phyloP scores from a whole-genome alignment of 495 filamentous ascomycete species.

The Pseudoneurospora amorphoporcata region DNA sequence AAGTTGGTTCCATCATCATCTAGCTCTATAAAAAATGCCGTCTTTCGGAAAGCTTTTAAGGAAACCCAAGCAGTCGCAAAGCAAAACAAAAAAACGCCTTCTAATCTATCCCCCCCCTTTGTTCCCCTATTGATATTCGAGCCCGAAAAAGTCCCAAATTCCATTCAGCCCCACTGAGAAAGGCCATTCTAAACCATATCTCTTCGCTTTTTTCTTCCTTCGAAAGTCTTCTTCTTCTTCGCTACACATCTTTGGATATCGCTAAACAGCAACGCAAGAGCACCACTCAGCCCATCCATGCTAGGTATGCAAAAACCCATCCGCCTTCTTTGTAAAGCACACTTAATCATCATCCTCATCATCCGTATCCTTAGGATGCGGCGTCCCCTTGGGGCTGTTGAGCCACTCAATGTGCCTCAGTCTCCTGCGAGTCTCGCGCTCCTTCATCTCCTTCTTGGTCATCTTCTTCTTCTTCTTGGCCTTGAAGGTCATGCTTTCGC shows the following conservation, averaged over 20 bases:
- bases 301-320: neutral
- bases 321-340: neutral
- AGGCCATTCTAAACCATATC: neutral
- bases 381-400: slow-evolving; percentile 68
- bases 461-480: slow-evolving; percentile 95
- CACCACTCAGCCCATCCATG: neutral
- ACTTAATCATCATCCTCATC: slow-evolving; percentile 48
- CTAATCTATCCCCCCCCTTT: neutral
- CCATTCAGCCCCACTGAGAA: neutral
- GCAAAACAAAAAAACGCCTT: neutral
- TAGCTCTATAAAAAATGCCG: neutral
- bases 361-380: slow-evolving; percentile 67
- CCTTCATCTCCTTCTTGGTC: slow-evolving; percentile 91
- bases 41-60: neutral
- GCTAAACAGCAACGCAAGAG: neutral
- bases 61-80: neutral
- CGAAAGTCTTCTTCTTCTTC: neutral
- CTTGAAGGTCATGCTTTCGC: slow-evolving; percentile 72
- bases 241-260: neutral
- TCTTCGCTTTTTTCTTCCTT: neutral
- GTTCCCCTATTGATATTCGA: neutral
- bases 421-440: slow-evolving; percentile 74
- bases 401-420: slow-evolving; percentile 95
- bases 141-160: neutral
- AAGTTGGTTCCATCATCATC: neutral